These are phyloP conservation scores for Gillenia trifoliata DNA, from an alignment of 306 rosid species.

Conservation along the genomic window DNA sequence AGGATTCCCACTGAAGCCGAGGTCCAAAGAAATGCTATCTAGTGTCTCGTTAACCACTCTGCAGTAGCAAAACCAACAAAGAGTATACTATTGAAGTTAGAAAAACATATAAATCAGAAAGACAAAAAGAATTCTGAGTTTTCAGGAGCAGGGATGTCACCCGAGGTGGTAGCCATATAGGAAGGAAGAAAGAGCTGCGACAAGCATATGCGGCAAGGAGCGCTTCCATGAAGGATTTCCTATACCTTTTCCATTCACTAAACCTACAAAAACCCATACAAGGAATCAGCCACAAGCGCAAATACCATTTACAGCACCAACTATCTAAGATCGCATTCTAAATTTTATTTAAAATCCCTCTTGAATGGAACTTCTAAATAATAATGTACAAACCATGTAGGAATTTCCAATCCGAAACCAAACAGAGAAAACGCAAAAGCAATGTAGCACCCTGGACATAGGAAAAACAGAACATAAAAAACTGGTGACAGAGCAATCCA, in stretches of 20 bases:
- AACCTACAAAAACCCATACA: slow-evolving; percentile 30
- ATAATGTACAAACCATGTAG: background rate
- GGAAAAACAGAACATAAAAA: background rate
- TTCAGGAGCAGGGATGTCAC: slow-evolving; percentile 31
- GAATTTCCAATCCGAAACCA: background rate
- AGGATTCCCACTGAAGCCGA: slow-evolving; percentile 69
- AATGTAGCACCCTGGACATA: background rate
- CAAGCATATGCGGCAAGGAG: slow-evolving; percentile 59
- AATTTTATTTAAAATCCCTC: too few relatives aligned
- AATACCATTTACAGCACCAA: slow-evolving; percentile 16
- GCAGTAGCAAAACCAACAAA: slow-evolving; percentile 31
- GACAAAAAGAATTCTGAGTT: slow-evolving; percentile 11
- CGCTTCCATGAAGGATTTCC: slow-evolving; percentile 56
- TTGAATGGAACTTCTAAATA: background rate
- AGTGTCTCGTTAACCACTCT: slow-evolving; percentile 87
- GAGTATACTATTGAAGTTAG: background rate
- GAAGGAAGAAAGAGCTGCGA: slow-evolving; percentile 69
- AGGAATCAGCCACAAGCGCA: slow-evolving; percentile 23
- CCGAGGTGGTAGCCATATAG: slow-evolving; percentile 85
- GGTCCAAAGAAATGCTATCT: slow-evolving; percentile 76
- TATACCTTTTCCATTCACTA: slow-evolving; percentile 39
- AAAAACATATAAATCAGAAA: background rate
- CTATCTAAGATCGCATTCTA: background rate
- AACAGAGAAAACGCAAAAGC: background rate
- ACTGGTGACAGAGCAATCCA: slow-evolving; percentile 5